Conservation (phyloP, 179 eudicot genomes). For the Sideroxylon spinosum region DNA sequence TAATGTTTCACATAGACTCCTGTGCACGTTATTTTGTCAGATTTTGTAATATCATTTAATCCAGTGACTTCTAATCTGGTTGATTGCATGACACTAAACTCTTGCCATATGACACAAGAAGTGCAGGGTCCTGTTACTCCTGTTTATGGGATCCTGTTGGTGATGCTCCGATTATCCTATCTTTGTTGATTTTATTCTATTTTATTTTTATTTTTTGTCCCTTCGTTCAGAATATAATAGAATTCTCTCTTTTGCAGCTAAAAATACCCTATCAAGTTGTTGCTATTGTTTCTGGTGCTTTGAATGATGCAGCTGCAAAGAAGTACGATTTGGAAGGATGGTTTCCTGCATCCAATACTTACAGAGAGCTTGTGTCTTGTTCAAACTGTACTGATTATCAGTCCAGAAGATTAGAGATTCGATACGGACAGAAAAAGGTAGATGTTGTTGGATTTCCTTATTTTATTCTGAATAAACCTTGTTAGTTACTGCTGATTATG, state of each 20-base stretch:
- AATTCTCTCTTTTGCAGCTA: constrained; percentile 45
- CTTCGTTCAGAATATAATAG: not conserved
- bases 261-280: constrained; percentile 78
- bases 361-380: constrained; percentile 86
- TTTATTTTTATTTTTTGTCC: not conserved
- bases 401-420: constrained; percentile 73
- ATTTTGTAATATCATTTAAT: not conserved
- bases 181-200: not conserved
- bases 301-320: constrained; percentile 93
- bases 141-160: not conserved
- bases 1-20: not conserved
- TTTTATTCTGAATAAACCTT: too few species aligned
- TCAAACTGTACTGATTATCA: constrained; percentile 95
- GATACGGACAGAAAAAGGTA: constrained; percentile 91
- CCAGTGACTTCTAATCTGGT: not conserved
- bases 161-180: not conserved
- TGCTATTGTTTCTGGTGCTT: constrained; percentile 80
- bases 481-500: too few species aligned
- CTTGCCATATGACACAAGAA: not conserved
- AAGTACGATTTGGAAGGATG: constrained; percentile 89
- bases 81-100: not conserved
- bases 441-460: not conserved
- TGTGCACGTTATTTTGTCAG: not conserved
- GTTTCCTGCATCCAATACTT: constrained; percentile 80
- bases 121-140: not conserved